Evolutionary conservation across 208 protist genomes (phyloP).

Genomic region (Trypanosoma melophagium): DNA sequence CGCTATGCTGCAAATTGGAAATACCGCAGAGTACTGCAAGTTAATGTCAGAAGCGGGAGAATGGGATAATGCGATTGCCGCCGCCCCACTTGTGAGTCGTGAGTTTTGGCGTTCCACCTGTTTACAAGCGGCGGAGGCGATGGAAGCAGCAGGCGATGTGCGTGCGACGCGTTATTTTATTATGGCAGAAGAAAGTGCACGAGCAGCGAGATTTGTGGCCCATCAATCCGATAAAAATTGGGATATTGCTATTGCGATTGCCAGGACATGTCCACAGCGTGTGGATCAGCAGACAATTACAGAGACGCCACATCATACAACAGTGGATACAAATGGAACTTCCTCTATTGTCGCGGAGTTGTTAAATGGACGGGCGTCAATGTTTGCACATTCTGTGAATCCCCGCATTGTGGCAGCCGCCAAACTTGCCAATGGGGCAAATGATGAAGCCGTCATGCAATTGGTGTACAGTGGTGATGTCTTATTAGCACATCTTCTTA

Average conservation of each 20-base stretch:
- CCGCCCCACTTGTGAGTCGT: slow-evolving; percentile 82
- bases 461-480: slow-evolving; percentile 66
- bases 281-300: slow-evolving; percentile 10
- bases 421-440: slow-evolving; percentile 54
- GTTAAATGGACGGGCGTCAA: slow-evolving; percentile 35
- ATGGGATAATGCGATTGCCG: slow-evolving; percentile 89
- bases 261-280: slow-evolving; percentile 64
- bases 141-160: slow-evolving; percentile 60
- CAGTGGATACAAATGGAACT: slow-evolving; percentile 57
- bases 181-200: slow-evolving; percentile 67
- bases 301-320: slow-evolving; percentile 59
- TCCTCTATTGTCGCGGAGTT: slow-evolving; percentile 40
- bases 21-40: slow-evolving; percentile 80
- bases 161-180: slow-evolving; percentile 78
- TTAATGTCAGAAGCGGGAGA: slow-evolving; percentile 80
- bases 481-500: slow-evolving; percentile 62
- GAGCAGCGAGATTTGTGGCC: slow-evolving; percentile 59
- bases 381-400: slow-evolving; percentile 46
- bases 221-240: slow-evolving; percentile 42
- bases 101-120: slow-evolving; percentile 86
- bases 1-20: slow-evolving; percentile 65
- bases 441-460: slow-evolving; percentile 68
- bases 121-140: slow-evolving; percentile 61
- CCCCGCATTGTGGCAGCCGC: slow-evolving; percentile 66
- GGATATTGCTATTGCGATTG: slow-evolving; percentile 61